A percentile compares a stretch with the other conserved stretches of the same genome.
Conservation (phyloP, 2,329 filamentous ascomycete species). For the Aureobasidium pullulans region DNA sequence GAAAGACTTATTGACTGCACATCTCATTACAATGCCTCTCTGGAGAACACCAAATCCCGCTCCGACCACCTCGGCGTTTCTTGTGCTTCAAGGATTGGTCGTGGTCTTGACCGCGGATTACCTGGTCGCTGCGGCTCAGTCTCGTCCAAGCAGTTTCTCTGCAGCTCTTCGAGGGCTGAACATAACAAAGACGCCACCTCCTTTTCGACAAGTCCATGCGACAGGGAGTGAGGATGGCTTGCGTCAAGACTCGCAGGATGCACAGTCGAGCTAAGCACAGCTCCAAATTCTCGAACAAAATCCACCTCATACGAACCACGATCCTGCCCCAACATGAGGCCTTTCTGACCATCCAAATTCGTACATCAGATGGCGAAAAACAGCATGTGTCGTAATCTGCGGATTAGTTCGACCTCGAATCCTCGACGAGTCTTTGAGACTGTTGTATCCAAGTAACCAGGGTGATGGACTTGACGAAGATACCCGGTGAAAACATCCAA, state of each 20-base stretch:
- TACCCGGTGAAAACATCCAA: too few species aligned
- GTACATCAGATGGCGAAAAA: too few species aligned
- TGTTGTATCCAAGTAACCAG: too few species aligned
- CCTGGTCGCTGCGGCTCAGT: neutral
- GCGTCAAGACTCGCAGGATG: neutral
- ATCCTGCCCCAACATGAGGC: too few species aligned
- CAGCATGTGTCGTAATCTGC: too few species aligned
- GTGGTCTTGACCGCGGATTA: conserved; percentile 22
- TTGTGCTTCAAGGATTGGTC: conserved; percentile 27
- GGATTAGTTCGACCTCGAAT: too few species aligned
- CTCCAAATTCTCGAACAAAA: too few species aligned
- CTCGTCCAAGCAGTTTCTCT: conserved; percentile 5
- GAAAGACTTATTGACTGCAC: neutral
- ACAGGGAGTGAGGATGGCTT: neutral
- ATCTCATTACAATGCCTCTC: conserved; percentile 14
- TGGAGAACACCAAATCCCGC: conserved; percentile 25
- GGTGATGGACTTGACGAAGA: too few species aligned
- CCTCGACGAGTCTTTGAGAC: too few species aligned
- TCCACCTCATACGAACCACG: too few species aligned
- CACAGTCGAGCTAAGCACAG: neutral
- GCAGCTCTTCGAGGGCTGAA: neutral
- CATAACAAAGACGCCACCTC: neutral
- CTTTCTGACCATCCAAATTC: too few species aligned
- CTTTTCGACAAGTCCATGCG: neutral
- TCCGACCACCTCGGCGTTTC: conserved; percentile 24